Evolutionary conservation across 768 basidiomycete genomes (phyloP).

Genomic region (Suillus alpinus): DNA sequence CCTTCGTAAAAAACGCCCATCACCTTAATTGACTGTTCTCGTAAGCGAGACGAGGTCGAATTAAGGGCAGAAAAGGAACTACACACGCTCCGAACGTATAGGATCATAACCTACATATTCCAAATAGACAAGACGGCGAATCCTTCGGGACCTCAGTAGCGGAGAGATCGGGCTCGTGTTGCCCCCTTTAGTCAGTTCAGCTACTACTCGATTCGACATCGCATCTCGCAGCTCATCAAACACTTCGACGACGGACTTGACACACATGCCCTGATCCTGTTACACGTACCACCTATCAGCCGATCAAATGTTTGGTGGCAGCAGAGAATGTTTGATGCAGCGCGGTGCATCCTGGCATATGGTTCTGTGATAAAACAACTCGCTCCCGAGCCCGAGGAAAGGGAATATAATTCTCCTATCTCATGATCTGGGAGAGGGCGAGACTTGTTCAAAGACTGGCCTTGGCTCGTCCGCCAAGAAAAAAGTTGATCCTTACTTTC

Average conservation of each 20-base stretch:
- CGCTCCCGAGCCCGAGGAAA: background rate
- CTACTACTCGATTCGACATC: background rate
- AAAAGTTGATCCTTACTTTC: too few relatives aligned
- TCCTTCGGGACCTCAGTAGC: background rate
- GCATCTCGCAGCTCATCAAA: background rate
- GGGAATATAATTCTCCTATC: background rate
- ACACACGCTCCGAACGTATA: background rate
- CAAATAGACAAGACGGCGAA: background rate
- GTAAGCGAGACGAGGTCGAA: background rate
- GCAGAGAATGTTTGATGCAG: background rate
- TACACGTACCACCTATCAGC: background rate
- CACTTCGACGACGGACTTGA: background rate
- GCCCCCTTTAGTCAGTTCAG: background rate
- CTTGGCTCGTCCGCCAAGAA: background rate
- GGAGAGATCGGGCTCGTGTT: background rate
- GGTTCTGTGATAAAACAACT: background rate
- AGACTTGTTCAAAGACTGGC: background rate
- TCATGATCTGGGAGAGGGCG: background rate
- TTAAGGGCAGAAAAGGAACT: background rate
- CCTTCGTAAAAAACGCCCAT: background rate
- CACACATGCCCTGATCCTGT: background rate
- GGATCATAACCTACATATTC: background rate
- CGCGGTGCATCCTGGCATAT: background rate
- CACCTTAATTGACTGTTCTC: background rate
- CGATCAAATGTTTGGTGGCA: background rate